Conservation (phyloP, 2,329 filamentous ascomycete species). For the Colletotrichum trifolii region DNA sequence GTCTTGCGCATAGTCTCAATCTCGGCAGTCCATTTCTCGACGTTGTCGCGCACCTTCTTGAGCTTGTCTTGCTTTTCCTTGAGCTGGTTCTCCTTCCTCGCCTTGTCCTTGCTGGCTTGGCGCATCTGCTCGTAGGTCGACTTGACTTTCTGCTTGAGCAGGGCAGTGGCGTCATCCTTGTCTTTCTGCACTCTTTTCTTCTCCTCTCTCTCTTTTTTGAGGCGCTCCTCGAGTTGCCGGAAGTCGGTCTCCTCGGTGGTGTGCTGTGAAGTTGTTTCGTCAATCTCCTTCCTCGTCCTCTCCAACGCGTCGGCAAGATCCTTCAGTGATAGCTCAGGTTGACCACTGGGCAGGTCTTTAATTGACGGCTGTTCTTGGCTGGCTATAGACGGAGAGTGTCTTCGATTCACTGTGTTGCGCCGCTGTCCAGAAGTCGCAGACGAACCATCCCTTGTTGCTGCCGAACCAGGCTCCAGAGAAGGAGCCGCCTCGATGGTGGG, state of each 20-base stretch:
- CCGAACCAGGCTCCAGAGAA: constrained; percentile 68
- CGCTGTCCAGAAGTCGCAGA: constrained; percentile 53
- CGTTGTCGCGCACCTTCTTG: constrained; percentile 76
- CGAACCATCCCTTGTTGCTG: constrained; percentile 74
- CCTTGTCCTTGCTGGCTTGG: constrained; percentile 79
- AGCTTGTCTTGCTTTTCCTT: constrained; percentile 77
- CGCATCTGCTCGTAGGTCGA: constrained; percentile 85
- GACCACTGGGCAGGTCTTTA: constrained; percentile 53
- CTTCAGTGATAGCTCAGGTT: constrained; percentile 75
- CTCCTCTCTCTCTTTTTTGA: constrained; percentile 82
- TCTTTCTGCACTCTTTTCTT: constrained; percentile 83
- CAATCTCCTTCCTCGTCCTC: constrained; percentile 82
- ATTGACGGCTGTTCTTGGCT: constrained; percentile 61
- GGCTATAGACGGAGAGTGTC: constrained; percentile 66
- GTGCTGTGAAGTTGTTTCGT: constrained; percentile 78
- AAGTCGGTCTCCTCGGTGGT: constrained; percentile 78
- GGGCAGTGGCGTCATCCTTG: constrained; percentile 90
- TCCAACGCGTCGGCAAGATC: constrained; percentile 87
- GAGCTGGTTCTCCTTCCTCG: constrained; percentile 79
- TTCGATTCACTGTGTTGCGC: constrained; percentile 77
- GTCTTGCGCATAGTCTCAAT: constrained; percentile 69
- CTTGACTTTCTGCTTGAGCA: constrained; percentile 83
- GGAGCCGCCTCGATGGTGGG: constrained; percentile 71
- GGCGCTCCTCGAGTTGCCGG: constrained; percentile 70
- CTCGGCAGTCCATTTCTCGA: constrained; percentile 74